phyloP scores from a whole-genome alignment of 2,329 filamentous ascomycete genomes.

The Passalora sequoiae region DNA sequence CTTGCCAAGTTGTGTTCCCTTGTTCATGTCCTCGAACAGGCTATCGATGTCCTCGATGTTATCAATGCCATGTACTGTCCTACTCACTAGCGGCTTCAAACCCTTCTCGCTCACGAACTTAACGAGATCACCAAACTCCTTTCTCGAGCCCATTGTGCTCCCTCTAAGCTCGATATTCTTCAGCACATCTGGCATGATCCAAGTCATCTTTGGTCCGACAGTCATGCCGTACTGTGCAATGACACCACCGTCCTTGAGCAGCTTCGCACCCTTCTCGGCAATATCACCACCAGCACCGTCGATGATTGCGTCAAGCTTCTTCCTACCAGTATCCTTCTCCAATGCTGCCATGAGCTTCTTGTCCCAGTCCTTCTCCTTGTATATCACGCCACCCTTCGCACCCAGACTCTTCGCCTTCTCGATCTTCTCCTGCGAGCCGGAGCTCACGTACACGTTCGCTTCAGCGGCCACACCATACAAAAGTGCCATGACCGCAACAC shows the following conservation, averaged over 20 bases:
- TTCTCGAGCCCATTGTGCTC: conserved; percentile 83
- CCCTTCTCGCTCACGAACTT: conserved; percentile 68
- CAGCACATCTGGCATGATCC: conserved; percentile 74
- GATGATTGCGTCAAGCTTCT: conserved; percentile 74
- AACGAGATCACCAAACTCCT: conserved; percentile 89
- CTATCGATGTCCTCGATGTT: conserved; percentile 73
- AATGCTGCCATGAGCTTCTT: conserved; percentile 62
- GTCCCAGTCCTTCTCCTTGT: conserved; percentile 76
- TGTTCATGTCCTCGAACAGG: conserved; percentile 83
- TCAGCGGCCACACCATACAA: conserved; percentile 72
- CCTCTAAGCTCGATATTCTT: conserved; percentile 84
- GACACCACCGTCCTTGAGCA: conserved; percentile 79
- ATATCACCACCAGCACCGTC: conserved; percentile 88
- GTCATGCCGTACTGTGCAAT: conserved; percentile 92
- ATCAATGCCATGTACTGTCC: conserved; percentile 62
- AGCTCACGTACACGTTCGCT: conserved; percentile 76
- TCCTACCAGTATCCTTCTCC: conserved; percentile 52
- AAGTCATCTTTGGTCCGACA: conserved; percentile 75
- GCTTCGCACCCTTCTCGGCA: conserved; percentile 59
- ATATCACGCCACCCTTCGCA: conserved; percentile 74
- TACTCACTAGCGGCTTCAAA: conserved; percentile 72
- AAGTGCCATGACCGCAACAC: conserved; percentile 77
- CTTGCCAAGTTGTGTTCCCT: conserved; percentile 85
- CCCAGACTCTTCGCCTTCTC: conserved; percentile 65
- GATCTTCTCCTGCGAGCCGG: conserved; percentile 69